Base-by-base conservation (phyloP, 371 early-diverging fungal genomes). In the Apophysomyces trapeziformis region DNA sequence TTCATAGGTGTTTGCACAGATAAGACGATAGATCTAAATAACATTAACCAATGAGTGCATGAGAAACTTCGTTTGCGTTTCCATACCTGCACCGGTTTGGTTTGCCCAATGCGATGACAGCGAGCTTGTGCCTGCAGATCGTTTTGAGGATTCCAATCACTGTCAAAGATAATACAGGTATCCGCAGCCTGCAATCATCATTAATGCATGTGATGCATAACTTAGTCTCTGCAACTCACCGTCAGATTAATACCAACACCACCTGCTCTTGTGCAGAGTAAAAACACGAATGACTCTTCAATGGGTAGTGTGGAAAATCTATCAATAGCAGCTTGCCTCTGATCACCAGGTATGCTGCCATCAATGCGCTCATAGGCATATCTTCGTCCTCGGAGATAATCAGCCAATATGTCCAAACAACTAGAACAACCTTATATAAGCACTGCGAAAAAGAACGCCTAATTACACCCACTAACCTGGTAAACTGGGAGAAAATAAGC, bases 131-230 rank as follows among this genome's bases (percentile, higher is more conserved):
- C 99, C 79, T 99, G 97, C 63, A 96, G 73, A 77, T 99, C 99
- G 74, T 94, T 95, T 77, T 97, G 96, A 16, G 98, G 98, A 77
- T 97, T 99, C 96, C 96, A 97, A 72, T 99, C 98, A 65, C 92
- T 92, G 81, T 99, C 98, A 78, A 90, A 96, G 62, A 98, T 95
- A 59, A 97, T 93, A 63, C 95, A 95, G 0, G 96, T 96, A 74
- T 97, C 97, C 7, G 99, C 97, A 14, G 95, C 94, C 73, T 77
- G 61, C 21, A n/a, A 36, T 2, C 38, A 39, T n/a, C 16, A 4
- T 54, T 58, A 32, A 35, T 16, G 41, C 57, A 50, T 16, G 7
- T 12, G 26, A 8, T 18, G 5, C 57, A 7, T 38, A 26, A 36
- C 16, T 46, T 13, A 21, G 32, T 26, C 32, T 26, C 2, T 26